These are phyloP conservation scores for Acer yangbiense DNA, from an alignment of 345 rosid genomes.

Conservation along the genomic window DNA sequence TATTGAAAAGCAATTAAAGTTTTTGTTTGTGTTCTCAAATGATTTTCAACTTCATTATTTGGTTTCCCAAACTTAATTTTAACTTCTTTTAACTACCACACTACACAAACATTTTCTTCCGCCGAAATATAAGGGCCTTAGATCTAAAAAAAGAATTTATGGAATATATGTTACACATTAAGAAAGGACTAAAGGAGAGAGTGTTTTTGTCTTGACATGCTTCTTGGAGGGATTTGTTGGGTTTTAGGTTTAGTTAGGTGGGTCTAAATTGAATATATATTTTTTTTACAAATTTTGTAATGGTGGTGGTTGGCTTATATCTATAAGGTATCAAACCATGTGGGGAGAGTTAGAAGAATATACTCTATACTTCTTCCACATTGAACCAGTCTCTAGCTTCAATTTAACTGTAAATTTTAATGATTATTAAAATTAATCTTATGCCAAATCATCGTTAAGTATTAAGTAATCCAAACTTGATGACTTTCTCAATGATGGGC, in stretches of 20 bases:
- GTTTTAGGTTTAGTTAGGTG: constrained; percentile 13
- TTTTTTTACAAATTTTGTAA: background rate
- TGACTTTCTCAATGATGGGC: constrained; percentile 1
- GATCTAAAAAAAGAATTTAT: background rate
- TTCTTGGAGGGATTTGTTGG: background rate
- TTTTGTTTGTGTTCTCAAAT: background rate
- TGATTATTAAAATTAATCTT: background rate
- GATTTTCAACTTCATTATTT: background rate
- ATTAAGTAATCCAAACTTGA: constrained; percentile 8
- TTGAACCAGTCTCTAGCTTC: background rate
- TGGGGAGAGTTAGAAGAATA: constrained; percentile 6
- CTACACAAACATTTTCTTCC: background rate
- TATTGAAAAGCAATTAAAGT: background rate
- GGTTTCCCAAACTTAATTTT: background rate
- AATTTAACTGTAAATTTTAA: background rate
- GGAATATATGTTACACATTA: constrained; percentile 27
- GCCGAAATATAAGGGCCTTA: constrained; percentile 1
- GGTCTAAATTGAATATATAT: background rate
- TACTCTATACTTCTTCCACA: background rate
- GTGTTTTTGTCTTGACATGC: constrained; percentile 24
- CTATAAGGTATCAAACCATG: constrained; percentile 37
- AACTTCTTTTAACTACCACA: too few species aligned
- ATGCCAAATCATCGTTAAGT: background rate
- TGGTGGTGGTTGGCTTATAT: constrained; percentile 17
- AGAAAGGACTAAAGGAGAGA: background rate